Percentiles rank a stretch among this genome's conserved stretches.
Conservation (phyloP, 75 land plant species). For the Sequoiadendron giganteum region DNA sequence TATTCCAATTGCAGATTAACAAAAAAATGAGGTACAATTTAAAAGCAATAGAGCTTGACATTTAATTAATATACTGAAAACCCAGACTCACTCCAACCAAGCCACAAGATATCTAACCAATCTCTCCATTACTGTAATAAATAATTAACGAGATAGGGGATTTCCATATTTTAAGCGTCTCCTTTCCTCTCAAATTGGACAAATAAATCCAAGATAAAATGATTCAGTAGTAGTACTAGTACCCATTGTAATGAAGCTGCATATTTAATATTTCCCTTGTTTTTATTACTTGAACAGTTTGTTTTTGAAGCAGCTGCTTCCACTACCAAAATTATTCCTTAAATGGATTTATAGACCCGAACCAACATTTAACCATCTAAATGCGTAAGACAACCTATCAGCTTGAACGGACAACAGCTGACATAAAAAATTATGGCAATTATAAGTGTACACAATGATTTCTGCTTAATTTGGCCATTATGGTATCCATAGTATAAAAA, state of each 20-base stretch:
- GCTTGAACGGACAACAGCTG: not conserved
- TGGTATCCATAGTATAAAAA: not conserved
- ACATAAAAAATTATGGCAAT: not conserved
- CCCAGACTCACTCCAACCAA: not conserved
- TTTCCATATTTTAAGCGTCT: too few relatives aligned
- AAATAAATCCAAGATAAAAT: not conserved
- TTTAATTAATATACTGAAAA: not conserved
- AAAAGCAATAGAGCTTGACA: not conserved
- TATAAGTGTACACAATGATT: not conserved
- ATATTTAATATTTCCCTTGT: not conserved
- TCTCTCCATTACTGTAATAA: too few relatives aligned
- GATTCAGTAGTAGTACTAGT: not conserved
- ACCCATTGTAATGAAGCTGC: not conserved
- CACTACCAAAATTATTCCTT: not conserved
- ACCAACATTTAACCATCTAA: not conserved
- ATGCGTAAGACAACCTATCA: not conserved
- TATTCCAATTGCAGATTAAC: not conserved
- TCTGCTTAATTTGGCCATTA: conserved; percentile 3
- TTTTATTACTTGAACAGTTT: not conserved
- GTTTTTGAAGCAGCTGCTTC: not conserved
- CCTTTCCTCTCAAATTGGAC: not conserved
- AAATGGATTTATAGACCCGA: not conserved
- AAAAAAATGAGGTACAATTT: not conserved
- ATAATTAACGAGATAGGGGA: too few relatives aligned
- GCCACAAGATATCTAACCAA: too few relatives aligned